Evolutionary conservation across 1,284 basidiomycete species (phyloP), one percentile per base, ranked within the genome.

Genomic region (Tilletia setariae): DNA sequence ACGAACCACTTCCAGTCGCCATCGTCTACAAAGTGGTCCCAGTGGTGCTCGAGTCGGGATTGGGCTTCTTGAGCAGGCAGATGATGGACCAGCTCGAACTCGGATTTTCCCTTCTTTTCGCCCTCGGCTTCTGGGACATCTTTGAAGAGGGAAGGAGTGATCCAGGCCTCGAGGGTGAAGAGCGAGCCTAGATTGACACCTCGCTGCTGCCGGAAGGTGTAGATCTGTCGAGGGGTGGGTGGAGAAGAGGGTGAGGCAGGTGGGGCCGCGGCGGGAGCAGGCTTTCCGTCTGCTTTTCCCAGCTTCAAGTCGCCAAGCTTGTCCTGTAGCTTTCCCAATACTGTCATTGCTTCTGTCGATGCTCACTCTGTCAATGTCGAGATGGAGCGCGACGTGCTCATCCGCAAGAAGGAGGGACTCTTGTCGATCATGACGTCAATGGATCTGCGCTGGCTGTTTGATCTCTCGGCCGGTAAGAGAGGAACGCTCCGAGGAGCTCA

Each of bases 121-220:
- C 56, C 61, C n/a, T 62, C 66, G 30, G 30, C 44, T n/a, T 61
- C 56, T 28, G 56, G 30, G 1, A 30, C n/a, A 30, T 61, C 32
- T 11, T 25, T 40, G 65, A 79, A 78, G 59, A 79, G 68, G 28
- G 72, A 75, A 3, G 75, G 74, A 1, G 78, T 84, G 78, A 86
- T 72, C 80, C 80, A 82, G 4, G 68, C 64, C 66, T 82, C 80
- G 61, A 81, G 76, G 23, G 79, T 71, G 72, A 80, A 82, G 72
- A 76, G 77, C 35, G 84, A 80, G 87, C 92, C 92, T 13, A 94
- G 87, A 80, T 93, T 94, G 44, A 93, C 88, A 23, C 91, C 91
- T 51, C 89, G 86, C 80, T 93, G 92, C 80, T 89, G 89, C 59
- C 91, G 86, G 82, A 89, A 90, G 30, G 88, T 86, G 73, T 87